A percentile compares a stretch with the other conserved stretches of the same genome.
These are phyloP conservation scores for Canariomyces notabilis DNA, from an alignment of 2,329 filamentous ascomycete genomes.

Conservation along the genomic window DNA sequence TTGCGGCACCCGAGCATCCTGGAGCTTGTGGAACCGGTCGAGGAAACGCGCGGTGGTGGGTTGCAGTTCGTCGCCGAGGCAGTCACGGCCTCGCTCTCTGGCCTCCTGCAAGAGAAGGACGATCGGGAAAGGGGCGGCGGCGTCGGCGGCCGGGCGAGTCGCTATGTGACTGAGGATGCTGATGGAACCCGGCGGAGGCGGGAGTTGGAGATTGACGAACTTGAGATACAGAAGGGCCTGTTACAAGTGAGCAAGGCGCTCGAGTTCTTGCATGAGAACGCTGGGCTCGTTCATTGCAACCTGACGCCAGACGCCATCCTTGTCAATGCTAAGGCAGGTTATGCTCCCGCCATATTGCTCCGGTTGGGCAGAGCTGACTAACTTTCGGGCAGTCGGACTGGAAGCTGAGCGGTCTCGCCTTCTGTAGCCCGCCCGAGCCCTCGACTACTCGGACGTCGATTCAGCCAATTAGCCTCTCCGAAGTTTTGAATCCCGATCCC, in stretches of 20 bases:
- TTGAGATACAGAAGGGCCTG: constrained; percentile 95
- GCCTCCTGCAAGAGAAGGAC: constrained; percentile 81
- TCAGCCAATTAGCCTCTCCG: constrained; percentile 73
- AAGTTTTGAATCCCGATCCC: constrained; percentile 79
- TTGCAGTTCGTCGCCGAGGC: constrained; percentile 94
- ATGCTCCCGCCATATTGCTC: neutral
- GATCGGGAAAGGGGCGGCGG: constrained; percentile 70
- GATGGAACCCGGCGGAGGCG: constrained; percentile 67
- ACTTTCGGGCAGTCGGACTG: constrained; percentile 68
- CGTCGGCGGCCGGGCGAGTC: constrained; percentile 66
- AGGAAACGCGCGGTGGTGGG: constrained; percentile 86
- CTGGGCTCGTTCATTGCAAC: constrained; percentile 89
- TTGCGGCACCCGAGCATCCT: constrained; percentile 87
- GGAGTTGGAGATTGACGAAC: constrained; percentile 89
- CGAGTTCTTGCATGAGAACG: constrained; percentile 93
- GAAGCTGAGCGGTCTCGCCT: constrained; percentile 95
- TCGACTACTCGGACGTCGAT: constrained; percentile 71
- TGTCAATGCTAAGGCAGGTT: constrained; percentile 78
- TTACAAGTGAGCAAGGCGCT: constrained; percentile 89
- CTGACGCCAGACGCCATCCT: constrained; percentile 89
- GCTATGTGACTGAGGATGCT: constrained; percentile 74
- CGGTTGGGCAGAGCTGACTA: constrained; percentile 19
- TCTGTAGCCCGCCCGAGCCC: constrained; percentile 74
- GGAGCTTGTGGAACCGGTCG: constrained; percentile 89
- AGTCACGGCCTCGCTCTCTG: constrained; percentile 82